Evolutionary conservation across 148 eudicot genomes (phyloP).

Genomic region (Nyssa sinensis): DNA sequence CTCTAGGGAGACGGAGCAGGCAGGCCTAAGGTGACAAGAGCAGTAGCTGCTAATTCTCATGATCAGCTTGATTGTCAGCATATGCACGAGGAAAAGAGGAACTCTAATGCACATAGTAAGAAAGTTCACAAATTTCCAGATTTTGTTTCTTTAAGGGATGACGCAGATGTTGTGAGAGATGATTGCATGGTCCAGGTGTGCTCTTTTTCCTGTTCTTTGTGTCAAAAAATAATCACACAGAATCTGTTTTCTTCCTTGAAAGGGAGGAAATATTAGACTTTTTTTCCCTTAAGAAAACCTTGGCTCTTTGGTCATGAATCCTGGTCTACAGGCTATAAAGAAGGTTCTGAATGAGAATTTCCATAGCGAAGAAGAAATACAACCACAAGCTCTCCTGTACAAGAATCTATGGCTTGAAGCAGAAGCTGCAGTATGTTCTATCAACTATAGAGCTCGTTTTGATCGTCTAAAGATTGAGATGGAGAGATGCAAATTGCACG

Average conservation of each 20-base stretch:
- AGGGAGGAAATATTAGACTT: not conserved
- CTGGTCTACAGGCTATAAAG: slow-evolving; percentile 61
- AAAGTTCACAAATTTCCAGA: slow-evolving; percentile 21
- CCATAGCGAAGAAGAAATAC: slow-evolving; percentile 44
- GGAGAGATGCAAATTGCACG: slow-evolving; percentile 33
- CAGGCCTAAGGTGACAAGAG: slow-evolving; percentile 12
- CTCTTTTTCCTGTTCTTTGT: not conserved
- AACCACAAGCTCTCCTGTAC: slow-evolving; percentile 49
- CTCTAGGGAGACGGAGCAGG: slow-evolving; percentile 30
- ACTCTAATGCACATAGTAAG: slow-evolving; percentile 19
- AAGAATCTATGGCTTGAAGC: slow-evolving; percentile 94
- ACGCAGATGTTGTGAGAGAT: slow-evolving; percentile 28
- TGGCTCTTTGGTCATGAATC: not conserved
- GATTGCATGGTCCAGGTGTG: slow-evolving; percentile 49
- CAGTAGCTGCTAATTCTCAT: slow-evolving; percentile 9
- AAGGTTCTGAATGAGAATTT: slow-evolving; percentile 60
- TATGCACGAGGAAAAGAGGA: slow-evolving; percentile 8
- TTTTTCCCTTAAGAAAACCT: not conserved
- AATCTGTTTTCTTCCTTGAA: not conserved
- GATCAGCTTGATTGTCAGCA: not conserved
- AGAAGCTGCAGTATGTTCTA: slow-evolving; percentile 84
- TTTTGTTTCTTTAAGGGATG: slow-evolving; percentile 26
- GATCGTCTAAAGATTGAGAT: slow-evolving; percentile 65
- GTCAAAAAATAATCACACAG: not conserved
- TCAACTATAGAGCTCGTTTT: slow-evolving; percentile 70